Conservation (phyloP, 441 rosid genomes). For the Omphalea diandra region DNA sequence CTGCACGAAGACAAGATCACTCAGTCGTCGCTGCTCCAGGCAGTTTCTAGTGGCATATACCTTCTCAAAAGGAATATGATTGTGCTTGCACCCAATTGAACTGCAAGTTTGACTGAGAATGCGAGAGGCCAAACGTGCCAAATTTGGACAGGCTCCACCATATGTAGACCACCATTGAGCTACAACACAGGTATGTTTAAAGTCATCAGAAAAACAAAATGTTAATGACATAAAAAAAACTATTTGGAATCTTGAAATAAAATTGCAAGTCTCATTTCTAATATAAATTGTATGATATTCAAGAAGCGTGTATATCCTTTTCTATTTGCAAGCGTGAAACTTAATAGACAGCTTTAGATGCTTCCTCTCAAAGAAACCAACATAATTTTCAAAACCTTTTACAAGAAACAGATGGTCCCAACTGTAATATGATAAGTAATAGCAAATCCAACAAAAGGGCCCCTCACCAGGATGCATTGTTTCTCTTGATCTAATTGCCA, state of each 20-base stretch:
- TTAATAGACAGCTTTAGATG: not conserved
- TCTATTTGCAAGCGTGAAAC: not conserved
- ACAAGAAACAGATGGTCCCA: not conserved
- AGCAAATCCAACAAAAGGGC: constrained; percentile 14
- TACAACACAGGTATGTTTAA: constrained; percentile 20
- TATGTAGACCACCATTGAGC: constrained; percentile 99
- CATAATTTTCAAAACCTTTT: not conserved
- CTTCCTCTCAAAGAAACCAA: not conserved
- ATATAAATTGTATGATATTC: not conserved
- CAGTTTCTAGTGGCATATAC: constrained; percentile 44
- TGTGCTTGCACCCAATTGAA: constrained; percentile 42
- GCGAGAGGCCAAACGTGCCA: constrained; percentile 73
- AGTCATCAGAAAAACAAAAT: constrained; percentile 9
- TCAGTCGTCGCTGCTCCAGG: constrained; percentile 32
- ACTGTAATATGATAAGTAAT: not conserved
- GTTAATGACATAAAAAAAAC: not conserved
- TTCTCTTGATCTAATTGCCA: constrained; percentile 84
- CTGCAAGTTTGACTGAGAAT: constrained; percentile 83
- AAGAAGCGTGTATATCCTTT: not conserved
- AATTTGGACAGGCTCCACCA: constrained; percentile 89
- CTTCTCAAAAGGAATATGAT: constrained; percentile 42
- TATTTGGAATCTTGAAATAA: not conserved
- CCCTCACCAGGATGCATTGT: constrained; percentile 74
- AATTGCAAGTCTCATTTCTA: not conserved
- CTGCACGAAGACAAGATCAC: constrained; percentile 33